These are phyloP conservation scores for Marasmius tenuissimus DNA, from an alignment of 1,284 basidiomycete species.

Conservation along the genomic window DNA sequence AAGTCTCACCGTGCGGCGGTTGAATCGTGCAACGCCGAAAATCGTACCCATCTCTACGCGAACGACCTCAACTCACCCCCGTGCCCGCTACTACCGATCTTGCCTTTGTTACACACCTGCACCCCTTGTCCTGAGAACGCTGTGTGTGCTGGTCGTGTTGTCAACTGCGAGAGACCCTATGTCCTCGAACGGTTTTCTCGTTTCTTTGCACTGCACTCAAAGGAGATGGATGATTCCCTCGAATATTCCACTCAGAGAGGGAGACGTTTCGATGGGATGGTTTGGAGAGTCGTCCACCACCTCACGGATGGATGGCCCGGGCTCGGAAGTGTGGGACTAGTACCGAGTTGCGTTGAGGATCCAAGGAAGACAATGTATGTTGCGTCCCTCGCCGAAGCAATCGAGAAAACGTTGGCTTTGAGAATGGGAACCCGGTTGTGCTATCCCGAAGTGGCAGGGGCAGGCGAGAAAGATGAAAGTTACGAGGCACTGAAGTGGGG, in stretches of 20 bases:
- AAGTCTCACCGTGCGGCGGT: conserved; percentile 45
- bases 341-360: conserved; percentile 83
- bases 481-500: conserved; percentile 79
- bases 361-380: conserved; percentile 79
- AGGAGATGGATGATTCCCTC: conserved; percentile 34
- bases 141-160: conserved; percentile 61
- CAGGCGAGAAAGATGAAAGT: conserved; percentile 45
- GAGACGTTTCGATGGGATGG: conserved; percentile 38
- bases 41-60: conserved; percentile 41
- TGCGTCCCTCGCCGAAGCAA: conserved; percentile 72
- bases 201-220: conserved; percentile 48
- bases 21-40: conserved; percentile 60
- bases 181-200: conserved; percentile 66
- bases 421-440: conserved; percentile 77
- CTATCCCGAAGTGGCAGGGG: conserved; percentile 43
- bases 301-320: conserved; percentile 74
- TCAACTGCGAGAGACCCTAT: conserved; percentile 77
- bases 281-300: conserved; percentile 46
- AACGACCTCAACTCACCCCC: conserved; percentile 35
- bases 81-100: conserved; percentile 53
- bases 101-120: conserved; percentile 70
- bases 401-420: conserved; percentile 69
- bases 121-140: conserved; percentile 86
- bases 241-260: conserved; percentile 19
- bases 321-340: conserved; percentile 75